Evolutionary conservation across 2,329 filamentous ascomycete species (phyloP), one percentile per base, ranked within the genome.

Genomic region (Ophiocordyceps polyrhachis-furcata): DNA sequence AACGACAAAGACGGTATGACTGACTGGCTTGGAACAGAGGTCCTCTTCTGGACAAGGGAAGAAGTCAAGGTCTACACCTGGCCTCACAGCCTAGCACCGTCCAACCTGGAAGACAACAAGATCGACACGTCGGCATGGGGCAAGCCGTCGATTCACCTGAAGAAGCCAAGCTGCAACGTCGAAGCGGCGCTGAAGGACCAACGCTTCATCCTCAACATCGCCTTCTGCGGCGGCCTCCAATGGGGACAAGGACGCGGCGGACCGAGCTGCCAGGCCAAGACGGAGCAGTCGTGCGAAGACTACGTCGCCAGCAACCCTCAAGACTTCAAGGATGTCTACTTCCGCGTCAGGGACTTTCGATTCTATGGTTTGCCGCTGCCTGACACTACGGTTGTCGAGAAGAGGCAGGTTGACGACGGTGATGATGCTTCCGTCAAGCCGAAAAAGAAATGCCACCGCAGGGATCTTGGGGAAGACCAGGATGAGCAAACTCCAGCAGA

Each of bases 41-140:
- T 63, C 44, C 55, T 60, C 25, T 57, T 64, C 49, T 65, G 61
- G 62, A 59, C 54, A 14, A 50, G 48, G 6, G 55, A 58, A n/a
- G 49, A 50, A 49, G 56, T 65, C 51, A 61, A 57, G 47, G 52
- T 65, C 25, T 65, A 59, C 56, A 56, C 55, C 48, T 65, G 61
- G 60, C 44, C 48, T 13, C 47, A 50, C 9, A 49, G 28, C 31
- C 38, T 38, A 12, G 54, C 50, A 8, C 63, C 63, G 11, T 25
- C 38, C 19, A 53, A 64, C 44, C 47, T 63, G 31, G 42, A 43
- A 4, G 14, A 35, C 2, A 12, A 31, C 4, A 19, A 12, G 4
- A 31, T 35, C n/a, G 43, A 47, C 17, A 43, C 43, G 2, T 37
- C 31, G 1, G 6, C 17, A 5, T 47, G 46, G 46, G 41, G 43